Percentiles rank a stretch among this genome's conserved stretches.
These are phyloP conservation scores for Heterobasidion parviporum DNA, from an alignment of 1,284 basidiomycete genomes.

Conservation along the genomic window DNA sequence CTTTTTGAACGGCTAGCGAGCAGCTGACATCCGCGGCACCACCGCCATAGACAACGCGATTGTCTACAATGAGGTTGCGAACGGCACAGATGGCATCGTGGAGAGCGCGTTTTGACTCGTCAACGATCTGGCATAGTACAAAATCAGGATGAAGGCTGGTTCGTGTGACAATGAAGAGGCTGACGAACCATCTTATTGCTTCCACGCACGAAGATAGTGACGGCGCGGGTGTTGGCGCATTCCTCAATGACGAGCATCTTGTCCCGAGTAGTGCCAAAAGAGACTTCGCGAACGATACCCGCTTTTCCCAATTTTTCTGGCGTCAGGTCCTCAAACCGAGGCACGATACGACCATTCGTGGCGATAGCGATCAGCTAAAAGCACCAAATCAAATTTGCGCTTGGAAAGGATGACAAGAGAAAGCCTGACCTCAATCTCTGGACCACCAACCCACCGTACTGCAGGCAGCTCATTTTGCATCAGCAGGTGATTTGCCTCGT, in stretches of 20 bases:
- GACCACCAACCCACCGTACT: conserved; percentile 99
- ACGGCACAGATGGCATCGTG: conserved; percentile 98
- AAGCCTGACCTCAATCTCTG: conserved; percentile 85
- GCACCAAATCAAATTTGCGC: not conserved
- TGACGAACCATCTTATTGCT: conserved; percentile 93
- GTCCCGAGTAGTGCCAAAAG: conserved; percentile 95
- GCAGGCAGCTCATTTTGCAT: conserved; percentile 98
- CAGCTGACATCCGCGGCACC: conserved; percentile 97
- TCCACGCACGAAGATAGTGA: conserved; percentile 95
- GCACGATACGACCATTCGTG: conserved; percentile 96
- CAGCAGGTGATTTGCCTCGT: conserved; percentile 96
- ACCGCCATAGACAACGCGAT: conserved; percentile 96
- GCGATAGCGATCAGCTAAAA: conserved; percentile 92
- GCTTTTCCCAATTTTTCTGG: conserved; percentile 89
- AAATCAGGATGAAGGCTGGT: not conserved
- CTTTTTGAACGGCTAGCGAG: conserved; percentile 87
- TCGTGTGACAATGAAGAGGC: not conserved
- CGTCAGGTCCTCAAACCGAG: conserved; percentile 93
- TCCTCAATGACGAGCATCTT: conserved; percentile 99
- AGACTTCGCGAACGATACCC: conserved; percentile 87
- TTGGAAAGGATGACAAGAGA: too few species aligned
- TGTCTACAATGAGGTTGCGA: conserved; percentile 91
- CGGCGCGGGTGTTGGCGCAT: conserved; percentile 93
- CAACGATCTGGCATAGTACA: conserved; percentile 71
- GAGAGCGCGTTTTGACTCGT: conserved; percentile 95